Conservation (phyloP, 2,329 filamentous ascomycete species). For the Gyromitra esculenta region DNA sequence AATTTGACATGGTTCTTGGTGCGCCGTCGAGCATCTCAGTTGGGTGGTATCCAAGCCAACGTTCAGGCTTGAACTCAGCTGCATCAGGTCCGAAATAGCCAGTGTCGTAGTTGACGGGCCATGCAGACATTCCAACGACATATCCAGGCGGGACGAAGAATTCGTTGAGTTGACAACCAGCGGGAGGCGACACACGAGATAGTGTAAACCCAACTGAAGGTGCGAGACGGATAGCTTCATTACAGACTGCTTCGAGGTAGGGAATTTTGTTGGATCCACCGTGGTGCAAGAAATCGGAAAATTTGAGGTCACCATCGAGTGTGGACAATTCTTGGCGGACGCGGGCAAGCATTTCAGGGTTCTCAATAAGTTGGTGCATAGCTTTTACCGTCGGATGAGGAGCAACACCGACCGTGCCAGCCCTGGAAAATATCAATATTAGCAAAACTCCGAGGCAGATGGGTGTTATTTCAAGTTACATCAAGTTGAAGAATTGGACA, state of each 20-base stretch:
- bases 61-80: slow-evolving; percentile 62
- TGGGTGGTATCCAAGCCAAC: slow-evolving; percentile 60
- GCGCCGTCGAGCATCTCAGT: slow-evolving; percentile 47
- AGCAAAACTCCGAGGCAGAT: slow-evolving; percentile 12
- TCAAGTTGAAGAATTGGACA: slow-evolving; percentile 52
- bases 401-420: slow-evolving; percentile 49
- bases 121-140: slow-evolving; percentile 62
- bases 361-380: slow-evolving; percentile 31
- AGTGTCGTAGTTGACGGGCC: slow-evolving; percentile 63
- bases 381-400: slow-evolving; percentile 33
- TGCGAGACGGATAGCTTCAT: slow-evolving; percentile 66
- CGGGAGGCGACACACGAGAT: slow-evolving; percentile 64
- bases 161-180: slow-evolving; percentile 62
- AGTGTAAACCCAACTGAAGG: slow-evolving; percentile 65
- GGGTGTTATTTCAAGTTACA: slow-evolving; percentile 17
- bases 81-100: slow-evolving; percentile 63
- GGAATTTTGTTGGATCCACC: slow-evolving; percentile 62
- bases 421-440: slow-evolving; percentile 33
- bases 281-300: slow-evolving; percentile 59
- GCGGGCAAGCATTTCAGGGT: slow-evolving; percentile 41
- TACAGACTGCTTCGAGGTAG: slow-evolving; percentile 67
- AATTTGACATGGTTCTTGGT: slow-evolving; percentile 48
- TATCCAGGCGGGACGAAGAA: slow-evolving; percentile 62
- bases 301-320: slow-evolving; percentile 21
- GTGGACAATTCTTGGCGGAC: slow-evolving; percentile 46